Percentiles rank a stretch among this genome's conserved stretches.
phyloP scores from a whole-genome alignment of 305 asterid genomes.

The Striga hermonthica region DNA sequence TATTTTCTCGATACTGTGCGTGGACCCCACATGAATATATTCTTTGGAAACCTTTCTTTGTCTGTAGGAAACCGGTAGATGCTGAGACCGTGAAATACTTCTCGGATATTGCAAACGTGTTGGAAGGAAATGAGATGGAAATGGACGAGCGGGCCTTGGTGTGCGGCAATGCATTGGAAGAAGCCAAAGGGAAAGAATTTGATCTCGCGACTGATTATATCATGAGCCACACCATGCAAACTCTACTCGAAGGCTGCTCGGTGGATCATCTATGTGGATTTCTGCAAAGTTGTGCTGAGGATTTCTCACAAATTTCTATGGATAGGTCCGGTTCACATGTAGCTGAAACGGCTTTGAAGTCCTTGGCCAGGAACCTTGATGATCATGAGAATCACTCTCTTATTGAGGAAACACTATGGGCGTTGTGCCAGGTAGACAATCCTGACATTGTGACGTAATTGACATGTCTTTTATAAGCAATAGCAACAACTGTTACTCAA shows the following conservation, averaged over 20 bases:
- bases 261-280: constrained; percentile 73
- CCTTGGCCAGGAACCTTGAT: constrained; percentile 73
- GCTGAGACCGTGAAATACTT: constrained; percentile 86
- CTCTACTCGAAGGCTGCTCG: constrained; percentile 80
- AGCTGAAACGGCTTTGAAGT: constrained; percentile 85
- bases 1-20: constrained; percentile 8
- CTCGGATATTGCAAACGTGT: constrained; percentile 71
- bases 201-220: constrained; percentile 94
- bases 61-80: constrained; percentile 67
- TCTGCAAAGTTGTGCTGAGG: constrained; percentile 52
- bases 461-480: too few species aligned
- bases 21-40: not conserved
- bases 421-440: constrained; percentile 59
- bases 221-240: constrained; percentile 90
- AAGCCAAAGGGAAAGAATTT: constrained; percentile 86
- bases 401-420: constrained; percentile 54
- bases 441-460: too few species aligned
- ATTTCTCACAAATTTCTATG: constrained; percentile 58
- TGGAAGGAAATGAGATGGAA: constrained; percentile 75
- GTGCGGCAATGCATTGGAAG: constrained; percentile 91
- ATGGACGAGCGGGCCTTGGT: constrained; percentile 67
- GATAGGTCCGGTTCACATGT: constrained; percentile 99
- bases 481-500: not conserved
- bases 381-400: constrained; percentile 55
- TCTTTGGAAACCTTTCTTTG: constrained; percentile 10